Evolutionary conservation across 2,329 filamentous ascomycete genomes (phyloP), one percentile per base, ranked within the genome.

Genomic region (Gaeumannomyces tritici): DNA sequence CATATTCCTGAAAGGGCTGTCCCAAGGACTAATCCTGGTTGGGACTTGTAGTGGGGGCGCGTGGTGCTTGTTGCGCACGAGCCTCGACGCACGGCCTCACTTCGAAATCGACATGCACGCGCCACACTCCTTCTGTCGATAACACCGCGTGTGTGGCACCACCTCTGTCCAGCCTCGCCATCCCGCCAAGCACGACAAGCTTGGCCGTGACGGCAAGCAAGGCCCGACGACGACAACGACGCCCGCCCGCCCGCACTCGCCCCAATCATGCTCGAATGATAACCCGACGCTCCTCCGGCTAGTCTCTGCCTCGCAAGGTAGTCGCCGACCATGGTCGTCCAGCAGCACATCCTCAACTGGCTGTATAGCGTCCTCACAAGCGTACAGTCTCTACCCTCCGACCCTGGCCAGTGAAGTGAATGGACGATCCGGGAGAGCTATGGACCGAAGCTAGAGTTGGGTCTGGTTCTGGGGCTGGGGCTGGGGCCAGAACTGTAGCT

Each of bases 301-400:
- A 51, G 59, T 47, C 4, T 60, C 59, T 60, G 51, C 59, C 42
- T 56, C 27, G 12, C 15, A 27, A 47, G 59, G 59, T 60, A 31
- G 24, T n/a, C 24, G 33, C 33, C 55, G 31, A 61, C n/a, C 59
- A 86, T 86, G 81, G 85, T 87, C 69, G 90, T 96, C 72, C 89
- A 91, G 70, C 92, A 96, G 75, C 90, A 92, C 77, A 89, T 96
- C 65, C 82, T 98, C 71, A 93, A 92, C 77, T 98, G 93, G 93
- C 86, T 98, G 7, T 96, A 96, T 77, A 95, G 90, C 76, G 88
- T 96, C 62, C 78, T 98, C 63, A 90, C 89, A 55, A 90, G 87
- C 70, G 89, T 91, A 77, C 59, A 5, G 13, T 27, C 58, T 21
- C 26, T 26, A 31, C n/a, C 27, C 42, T 51, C 21, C 3, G 42